Evolutionary conservation across 805 yeast genomes (phyloP), one percentile per base, ranked within the genome.

Genomic region (Metschnikowia reukaufii): DNA sequence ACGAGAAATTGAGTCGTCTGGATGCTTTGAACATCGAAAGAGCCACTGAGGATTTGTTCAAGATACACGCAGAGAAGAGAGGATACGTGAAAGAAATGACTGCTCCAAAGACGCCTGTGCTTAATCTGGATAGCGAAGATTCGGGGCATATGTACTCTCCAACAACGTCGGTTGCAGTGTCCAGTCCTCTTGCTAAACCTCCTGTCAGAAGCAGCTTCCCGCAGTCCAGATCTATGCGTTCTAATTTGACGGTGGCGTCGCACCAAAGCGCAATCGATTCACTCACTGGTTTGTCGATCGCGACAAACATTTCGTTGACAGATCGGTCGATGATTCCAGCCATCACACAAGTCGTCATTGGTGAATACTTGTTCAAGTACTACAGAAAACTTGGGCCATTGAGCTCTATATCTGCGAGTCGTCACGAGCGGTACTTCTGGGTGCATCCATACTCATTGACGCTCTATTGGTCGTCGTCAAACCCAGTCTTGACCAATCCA

Each of bases 381-480:
- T 88, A 84, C 63, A 82, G 94, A 48, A 81, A 82, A 50, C 67
- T 86, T 44, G 91, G 91, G 1, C 85, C 90, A 13, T 72, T 88
- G 41, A 84, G 88, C 32, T 76, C 85, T 1, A 76, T 88, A 17
- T 79, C 92, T 0, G 94, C 89, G 42, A 78, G 79, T 35, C 79
- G 97, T 49, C 99, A 92, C 61, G 94, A 86, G 61, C 78, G 97
- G 54, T 92, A 81, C 69, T 92, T 92, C 76, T 94, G 98, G 98
- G 81, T 94, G 37, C 96, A 92, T 66, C 98, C 99, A 3, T 91
- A 91, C 65, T 85, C 94, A 7, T 69, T 89, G 72, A 88, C 96
- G 0, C 72, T 92, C 39, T 90, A 88, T 65, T 92, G 99, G 99
- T 84, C 92, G 3, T 76, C 79, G 4, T 75, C 82, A 10, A 88